Percentiles rank a stretch among this genome's conserved stretches.
These are phyloP conservation scores for Ceratocystiopsis sp. DNA, from an alignment of 2,329 filamentous ascomycete genomes.

Conservation along the genomic window DNA sequence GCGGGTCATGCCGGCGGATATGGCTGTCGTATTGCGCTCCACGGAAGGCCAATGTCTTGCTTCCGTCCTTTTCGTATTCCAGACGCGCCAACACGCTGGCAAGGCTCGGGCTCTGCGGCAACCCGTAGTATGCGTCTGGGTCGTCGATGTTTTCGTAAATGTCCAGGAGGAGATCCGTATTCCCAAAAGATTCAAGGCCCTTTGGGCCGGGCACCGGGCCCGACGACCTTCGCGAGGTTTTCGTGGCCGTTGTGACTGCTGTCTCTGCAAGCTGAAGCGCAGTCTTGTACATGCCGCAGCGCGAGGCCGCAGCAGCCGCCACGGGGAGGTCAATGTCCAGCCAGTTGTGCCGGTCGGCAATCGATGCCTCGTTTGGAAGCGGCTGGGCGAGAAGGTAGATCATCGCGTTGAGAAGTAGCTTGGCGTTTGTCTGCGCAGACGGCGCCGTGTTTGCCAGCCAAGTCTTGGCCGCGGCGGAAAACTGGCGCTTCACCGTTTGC, in stretches of 20 bases:
- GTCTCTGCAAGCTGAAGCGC: slow-evolving; percentile 73
- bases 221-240: slow-evolving; percentile 51
- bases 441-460: slow-evolving; percentile 40
- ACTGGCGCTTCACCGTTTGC: slow-evolving; percentile 35
- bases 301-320: slow-evolving; percentile 53
- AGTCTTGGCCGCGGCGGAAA: slow-evolving; percentile 48
- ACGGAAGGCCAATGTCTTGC: slow-evolving; percentile 76
- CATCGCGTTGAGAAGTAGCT: slow-evolving; percentile 59
- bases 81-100: slow-evolving; percentile 63
- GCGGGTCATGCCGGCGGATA: slow-evolving; percentile 41
- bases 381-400: slow-evolving; percentile 78
- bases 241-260: slow-evolving; percentile 36
- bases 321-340: slow-evolving; percentile 62
- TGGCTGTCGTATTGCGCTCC: slow-evolving; percentile 83
- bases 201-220: slow-evolving; percentile 23
- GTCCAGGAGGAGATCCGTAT: slow-evolving; percentile 53
- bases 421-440: slow-evolving; percentile 42
- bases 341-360: slow-evolving; percentile 67
- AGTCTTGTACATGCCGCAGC: slow-evolving; percentile 73
- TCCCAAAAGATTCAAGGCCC: slow-evolving; percentile 25
- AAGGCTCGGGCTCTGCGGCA: slow-evolving; percentile 62
- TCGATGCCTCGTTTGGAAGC: slow-evolving; percentile 57
- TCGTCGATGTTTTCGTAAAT: slow-evolving; percentile 93
- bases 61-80: slow-evolving; percentile 76
- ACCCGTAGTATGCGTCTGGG: slow-evolving; percentile 87